A percentile compares a stretch with the other conserved stretches of the same genome.
Conservation (phyloP, 148 eudicot species). For the Simmondsia chinensis region DNA sequence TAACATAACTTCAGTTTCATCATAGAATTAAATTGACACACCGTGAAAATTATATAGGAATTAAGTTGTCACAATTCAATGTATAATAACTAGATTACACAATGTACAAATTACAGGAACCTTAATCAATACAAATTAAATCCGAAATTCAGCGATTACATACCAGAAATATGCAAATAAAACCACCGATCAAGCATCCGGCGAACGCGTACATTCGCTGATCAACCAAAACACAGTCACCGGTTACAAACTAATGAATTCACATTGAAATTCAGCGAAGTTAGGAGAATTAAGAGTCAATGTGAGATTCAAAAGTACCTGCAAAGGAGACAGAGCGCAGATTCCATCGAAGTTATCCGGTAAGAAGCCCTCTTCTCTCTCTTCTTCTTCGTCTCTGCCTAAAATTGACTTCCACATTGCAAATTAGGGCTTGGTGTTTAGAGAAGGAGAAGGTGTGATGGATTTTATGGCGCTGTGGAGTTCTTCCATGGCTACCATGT, state of each 20-base stretch:
- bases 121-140: neutral
- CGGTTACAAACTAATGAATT: neutral
- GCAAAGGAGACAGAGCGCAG: slow-evolving; percentile 45
- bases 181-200: slow-evolving; percentile 40
- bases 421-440: too few species aligned
- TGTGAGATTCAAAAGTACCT: slow-evolving; percentile 40
- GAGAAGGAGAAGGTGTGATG: too few species aligned
- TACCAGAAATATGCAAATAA: slow-evolving; percentile 47
- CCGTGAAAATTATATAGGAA: too few species aligned
- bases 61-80: too few species aligned
- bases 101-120: neutral
- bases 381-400: slow-evolving; percentile 32
- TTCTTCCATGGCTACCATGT: too few species aligned
- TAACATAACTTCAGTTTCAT: too few species aligned
- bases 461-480: too few species aligned
- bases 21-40: too few species aligned
- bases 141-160: slow-evolving; percentile 1
- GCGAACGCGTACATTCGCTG: slow-evolving; percentile 68
- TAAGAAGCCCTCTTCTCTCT: slow-evolving; percentile 18
- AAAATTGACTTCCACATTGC: slow-evolving; percentile 54
- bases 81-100: too few species aligned
- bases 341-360: slow-evolving; percentile 24
- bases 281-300: neutral
- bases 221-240: slow-evolving; percentile 6
- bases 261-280: neutral